Base-by-base conservation (phyloP, 148 eudicot species). In the Fagopyrum tataricum region DNA sequence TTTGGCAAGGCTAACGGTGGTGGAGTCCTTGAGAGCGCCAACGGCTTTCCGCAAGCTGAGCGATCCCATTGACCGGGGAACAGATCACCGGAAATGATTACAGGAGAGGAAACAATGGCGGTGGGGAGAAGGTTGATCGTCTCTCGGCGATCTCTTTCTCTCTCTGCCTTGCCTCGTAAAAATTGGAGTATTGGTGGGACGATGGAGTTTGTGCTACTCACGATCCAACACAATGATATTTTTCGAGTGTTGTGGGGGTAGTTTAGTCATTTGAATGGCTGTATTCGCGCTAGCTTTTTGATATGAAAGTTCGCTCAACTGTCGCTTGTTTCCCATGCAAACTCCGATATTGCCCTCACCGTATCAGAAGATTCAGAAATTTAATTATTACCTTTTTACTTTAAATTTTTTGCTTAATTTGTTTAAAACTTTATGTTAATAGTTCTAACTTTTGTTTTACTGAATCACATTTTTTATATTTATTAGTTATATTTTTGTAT, bases 1-100 rank as follows among this genome's bases (percentile, higher is more conserved):
- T 78, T 92, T 95, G 70, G 97, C 99, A 51, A 95, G 88, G 82
- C 92, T 81, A 77, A 95, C 99, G 71, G 78, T 95, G 89, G 99
- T 92, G 68, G 99, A 81, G 71, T 95, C 99, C 82, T 95, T 95
- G 73, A 95, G 89, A 10, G 96, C 96, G 31, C 99, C 97, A 83
- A 85, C 90, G 71, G 99, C 99, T 81, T 90, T 95, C 44, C 99
- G 82, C 75, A 90, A 88, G 84, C 92, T 90, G 74, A 88, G 86
- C 46, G 96, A 82, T 70, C 89, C 92, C 96, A 90, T 90, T 40
- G n/a, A 3, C 37, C 37, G 37, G 37, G 73, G 18, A 6, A 26
- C 24, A 43, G 72, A 43, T 23, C 10, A 23, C 61, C 53, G 40
- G 68, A 14, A n/a, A 20, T 56, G 64, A 23, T 23, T 8, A 23